Conservation (phyloP, 208 protist species). For the Leishmania gerbilli region DNA sequence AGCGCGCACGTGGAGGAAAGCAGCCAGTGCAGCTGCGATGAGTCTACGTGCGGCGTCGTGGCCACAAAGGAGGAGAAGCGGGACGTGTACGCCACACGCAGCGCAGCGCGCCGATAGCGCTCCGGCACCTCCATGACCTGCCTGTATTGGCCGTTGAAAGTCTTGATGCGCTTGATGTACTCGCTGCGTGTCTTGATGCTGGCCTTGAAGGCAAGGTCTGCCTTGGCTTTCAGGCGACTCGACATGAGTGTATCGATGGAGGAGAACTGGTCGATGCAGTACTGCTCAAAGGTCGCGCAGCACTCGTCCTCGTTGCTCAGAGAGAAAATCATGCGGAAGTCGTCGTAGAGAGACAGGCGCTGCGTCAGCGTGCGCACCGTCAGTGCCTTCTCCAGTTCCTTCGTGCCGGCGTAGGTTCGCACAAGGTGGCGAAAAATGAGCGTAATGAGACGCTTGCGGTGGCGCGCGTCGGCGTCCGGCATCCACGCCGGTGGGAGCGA, state of each 20-base stretch:
- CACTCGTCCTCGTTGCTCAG: slow-evolving; percentile 37
- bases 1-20: slow-evolving; percentile 38
- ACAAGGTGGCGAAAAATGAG: slow-evolving; percentile 66
- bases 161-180: slow-evolving; percentile 83
- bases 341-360: slow-evolving; percentile 79
- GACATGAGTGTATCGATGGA: slow-evolving; percentile 72
- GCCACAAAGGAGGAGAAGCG: slow-evolving; percentile 65
- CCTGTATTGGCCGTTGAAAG: slow-evolving; percentile 61
- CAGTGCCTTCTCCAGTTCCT: slow-evolving; percentile 77
- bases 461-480: slow-evolving; percentile 45
- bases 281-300: slow-evolving; percentile 56
- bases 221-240: slow-evolving; percentile 66
- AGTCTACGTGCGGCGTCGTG: slow-evolving; percentile 41
- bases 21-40: slow-evolving; percentile 56
- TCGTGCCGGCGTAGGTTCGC: slow-evolving; percentile 56
- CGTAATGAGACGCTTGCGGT: slow-evolving; percentile 52
- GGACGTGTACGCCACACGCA: slow-evolving; percentile 39
- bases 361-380: slow-evolving; percentile 65
- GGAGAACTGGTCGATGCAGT: slow-evolving; percentile 49
- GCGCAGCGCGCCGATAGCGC: slow-evolving; percentile 28
- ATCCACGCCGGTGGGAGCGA: slow-evolving; percentile 64
- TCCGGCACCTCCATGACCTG: slow-evolving; percentile 46
- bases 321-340: slow-evolving; percentile 54
- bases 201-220: slow-evolving; percentile 62
- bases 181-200: slow-evolving; percentile 71